Percentiles rank a stretch among this genome's conserved stretches.
Conservation (phyloP, 257 asterid genomes). For the Scutellaria minor region DNA sequence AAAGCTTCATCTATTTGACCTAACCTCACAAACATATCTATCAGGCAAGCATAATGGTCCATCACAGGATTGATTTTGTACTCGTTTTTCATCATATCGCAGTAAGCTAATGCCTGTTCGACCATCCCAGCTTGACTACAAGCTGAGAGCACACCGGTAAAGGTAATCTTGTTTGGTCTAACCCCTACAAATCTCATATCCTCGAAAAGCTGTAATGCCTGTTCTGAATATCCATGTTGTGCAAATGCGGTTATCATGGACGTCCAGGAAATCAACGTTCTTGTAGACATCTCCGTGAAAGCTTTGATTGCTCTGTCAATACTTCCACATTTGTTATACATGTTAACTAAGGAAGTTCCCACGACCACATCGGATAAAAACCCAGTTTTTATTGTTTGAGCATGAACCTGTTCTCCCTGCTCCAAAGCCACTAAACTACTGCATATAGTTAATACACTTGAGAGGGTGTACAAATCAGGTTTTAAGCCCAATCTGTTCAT, state of each 20-base stretch:
- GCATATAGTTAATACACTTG: constrained; percentile 73
- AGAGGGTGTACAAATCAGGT: constrained; percentile 82
- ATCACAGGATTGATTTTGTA: constrained; percentile 69
- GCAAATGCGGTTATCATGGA: constrained; percentile 79
- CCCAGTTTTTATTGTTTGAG: constrained; percentile 76
- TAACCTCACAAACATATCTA: constrained; percentile 81
- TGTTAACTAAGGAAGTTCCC: constrained; percentile 84
- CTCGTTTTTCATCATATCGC: constrained; percentile 71
- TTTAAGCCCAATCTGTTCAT: constrained; percentile 64
- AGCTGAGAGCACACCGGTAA: constrained; percentile 83
- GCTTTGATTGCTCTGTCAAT: constrained; percentile 74
- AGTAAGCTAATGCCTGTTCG: constrained; percentile 67
- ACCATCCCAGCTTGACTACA: constrained; percentile 91
- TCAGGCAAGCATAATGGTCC: constrained; percentile 82
- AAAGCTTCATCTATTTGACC: constrained; percentile 81
- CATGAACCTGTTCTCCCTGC: constrained; percentile 94
- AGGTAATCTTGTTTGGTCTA: constrained; percentile 83
- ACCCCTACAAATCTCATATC: constrained; percentile 87
- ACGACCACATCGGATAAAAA: constrained; percentile 75
- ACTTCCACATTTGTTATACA: constrained; percentile 93
- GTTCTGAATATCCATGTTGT: constrained; percentile 68
- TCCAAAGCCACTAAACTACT: constrained; percentile 76
- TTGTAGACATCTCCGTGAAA: constrained; percentile 71
- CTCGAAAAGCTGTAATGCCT: constrained; percentile 75
- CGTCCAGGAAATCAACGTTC: constrained; percentile 93